A percentile compares a stretch with the other conserved stretches of the same genome.
Conservation (phyloP, 2,329 filamentous ascomycete species). For the Cordyceps farinosa region DNA sequence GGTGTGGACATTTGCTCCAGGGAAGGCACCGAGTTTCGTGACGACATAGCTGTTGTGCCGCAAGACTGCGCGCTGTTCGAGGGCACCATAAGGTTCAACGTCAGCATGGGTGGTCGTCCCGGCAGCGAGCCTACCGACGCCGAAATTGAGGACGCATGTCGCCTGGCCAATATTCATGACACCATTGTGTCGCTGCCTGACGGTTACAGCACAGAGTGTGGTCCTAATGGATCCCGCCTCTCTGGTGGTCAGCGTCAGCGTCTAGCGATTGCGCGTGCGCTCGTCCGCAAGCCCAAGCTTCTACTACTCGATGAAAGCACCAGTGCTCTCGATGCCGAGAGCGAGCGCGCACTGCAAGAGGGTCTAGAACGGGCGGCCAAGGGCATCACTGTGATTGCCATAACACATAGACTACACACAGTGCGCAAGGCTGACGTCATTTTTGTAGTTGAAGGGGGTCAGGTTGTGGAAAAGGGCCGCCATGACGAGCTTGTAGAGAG, state of each 20-base stretch:
- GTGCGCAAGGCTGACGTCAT: conserved; percentile 56
- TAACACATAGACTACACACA: conserved; percentile 56
- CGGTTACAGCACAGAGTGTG: conserved; percentile 62
- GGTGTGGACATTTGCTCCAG: conserved; percentile 43
- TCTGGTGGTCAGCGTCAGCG: conserved; percentile 79
- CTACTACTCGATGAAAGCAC: conserved; percentile 81
- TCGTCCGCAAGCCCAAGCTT: conserved; percentile 68
- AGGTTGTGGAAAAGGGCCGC: conserved; percentile 48
- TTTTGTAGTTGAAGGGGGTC: conserved; percentile 52
- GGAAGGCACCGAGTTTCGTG: conserved; percentile 43
- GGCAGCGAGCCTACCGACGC: conserved; percentile 51
- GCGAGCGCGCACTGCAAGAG: conserved; percentile 62
- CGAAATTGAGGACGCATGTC: conserved; percentile 64
- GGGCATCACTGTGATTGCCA: conserved; percentile 55
- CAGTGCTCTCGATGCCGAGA: conserved; percentile 69
- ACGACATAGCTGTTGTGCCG: conserved; percentile 53
- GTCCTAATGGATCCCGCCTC: conserved; percentile 70
- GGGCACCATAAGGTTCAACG: conserved; percentile 54
- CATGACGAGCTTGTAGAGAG: conserved; percentile 53
- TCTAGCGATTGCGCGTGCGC: conserved; percentile 71
- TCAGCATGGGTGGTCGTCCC: conserved; percentile 52
- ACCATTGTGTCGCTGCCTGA: conserved; percentile 59
- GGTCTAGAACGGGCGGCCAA: conserved; percentile 57
- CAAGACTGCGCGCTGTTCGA: conserved; percentile 58
- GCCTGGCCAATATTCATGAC: conserved; percentile 67